Base-by-base conservation (phyloP, 805 yeast genomes). In the Teunomyces tritomae region DNA sequence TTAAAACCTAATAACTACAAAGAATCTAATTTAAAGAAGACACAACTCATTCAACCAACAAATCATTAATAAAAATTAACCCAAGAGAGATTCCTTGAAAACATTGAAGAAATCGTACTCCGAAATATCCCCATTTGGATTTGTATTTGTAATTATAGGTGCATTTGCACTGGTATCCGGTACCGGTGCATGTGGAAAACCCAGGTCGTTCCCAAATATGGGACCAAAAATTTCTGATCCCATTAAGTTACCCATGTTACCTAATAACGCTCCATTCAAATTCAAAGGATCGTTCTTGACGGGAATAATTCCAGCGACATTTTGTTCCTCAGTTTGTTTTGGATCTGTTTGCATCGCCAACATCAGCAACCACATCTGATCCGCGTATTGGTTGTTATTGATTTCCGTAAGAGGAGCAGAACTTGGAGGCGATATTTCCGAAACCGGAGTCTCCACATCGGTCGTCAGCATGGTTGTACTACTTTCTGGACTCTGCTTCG, bases 281-380 rank as follows among this genome's bases (percentile, higher is more conserved):
- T 13, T 13, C 34, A 32, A 29, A 8, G 33, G 26, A 10, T 27
- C 34, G 10, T 32, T 32, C 7, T 20, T 36, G 40, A 24, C 28
- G 10, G 44, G 33, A 29, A 41, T 4, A 20, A 4, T 20, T 9
- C 28, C 34, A 20, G 28, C 44, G 14, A n/a, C 13, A 3, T n/a
- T 24, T 16, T 10, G 29, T 17, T 37, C 40, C 7, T 37, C 40
- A 16, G 11, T 37, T 26, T 17, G 39, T 11, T 37, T 41, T 5
- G 44, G 36, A 20, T 26, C 45, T 13, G 40, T 37, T 1, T 51
- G 47, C 49, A 46, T 44, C 7, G 49, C 51, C 47, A 51, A 27
- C 46, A 49, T 44, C 42, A 43, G 49, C 14, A 46, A 44, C 52
- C 55, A 51, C 49, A 51, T 49, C 32, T 51, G 52, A 35, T 51